Evolutionary conservation across 768 basidiomycete genomes (phyloP), one percentile per base, ranked within the genome.

Genomic region (Mycena metata): DNA sequence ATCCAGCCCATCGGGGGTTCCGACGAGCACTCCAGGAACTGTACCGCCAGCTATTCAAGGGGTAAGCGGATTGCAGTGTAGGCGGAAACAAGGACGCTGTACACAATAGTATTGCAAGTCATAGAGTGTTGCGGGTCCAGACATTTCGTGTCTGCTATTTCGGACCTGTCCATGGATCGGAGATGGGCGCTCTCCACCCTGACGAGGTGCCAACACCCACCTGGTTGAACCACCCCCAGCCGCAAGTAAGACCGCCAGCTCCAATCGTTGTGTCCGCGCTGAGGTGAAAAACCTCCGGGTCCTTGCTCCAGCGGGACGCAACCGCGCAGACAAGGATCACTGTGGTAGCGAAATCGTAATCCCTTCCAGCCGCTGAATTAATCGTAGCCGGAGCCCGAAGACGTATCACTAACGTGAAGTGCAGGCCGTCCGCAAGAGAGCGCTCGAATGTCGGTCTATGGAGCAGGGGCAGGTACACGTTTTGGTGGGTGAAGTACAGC

Each of bases 321-420:
- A 89, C 80, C 0, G 95, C 93, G 73, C 91, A 93, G 0, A 94
- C 86, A 2, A 93, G 82, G 5, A 95, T 80, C 30, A 93, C 85
- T n/a, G n/a, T n/a, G n/a, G n/a, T n/a, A n/a, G n/a, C n/a, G n/a
- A n/a, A n/a, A n/a, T n/a, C n/a, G n/a, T n/a, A n/a, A n/a, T n/a
- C n/a, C n/a, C n/a, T n/a, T n/a, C n/a, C n/a, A n/a, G n/a, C n/a
- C n/a, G n/a, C n/a, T n/a, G n/a, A n/a, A n/a, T n/a, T n/a, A 0
- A 86, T 84, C 1, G 84, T 78, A n/a, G n/a, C n/a, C n/a, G n/a
- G n/a, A n/a, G n/a, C 0, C 83, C 87, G 73, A 96, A 94, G 0
- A 79, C 72, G 0, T 81, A 51, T n/a, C 13, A 52, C 61, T 12
- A 23, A 67, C 0, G 70, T 77, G n/a, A 82, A 75, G 72, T 93